Percentiles rank a stretch among this genome's conserved stretches.
Evolutionary conservation across 371 early-diverging fungal species (phyloP).

Genomic region (Saksenaea vasiformis): DNA sequence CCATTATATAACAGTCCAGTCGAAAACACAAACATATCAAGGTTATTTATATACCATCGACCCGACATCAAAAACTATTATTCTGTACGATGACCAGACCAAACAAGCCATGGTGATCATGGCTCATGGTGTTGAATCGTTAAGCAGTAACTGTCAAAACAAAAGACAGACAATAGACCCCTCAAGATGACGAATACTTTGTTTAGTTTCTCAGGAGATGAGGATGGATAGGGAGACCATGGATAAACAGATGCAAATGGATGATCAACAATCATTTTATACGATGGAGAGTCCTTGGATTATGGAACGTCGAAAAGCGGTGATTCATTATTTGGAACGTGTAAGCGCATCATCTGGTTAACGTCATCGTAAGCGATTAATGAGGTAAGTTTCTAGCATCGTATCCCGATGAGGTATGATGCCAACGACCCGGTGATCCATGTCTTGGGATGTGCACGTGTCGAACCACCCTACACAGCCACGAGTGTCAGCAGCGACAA

Average conservation of each 20-base stretch:
- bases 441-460: conserved; percentile 57
- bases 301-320: conserved; percentile 7
- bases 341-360: conserved; percentile 14
- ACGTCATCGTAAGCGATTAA: not conserved
- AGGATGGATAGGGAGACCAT: not conserved
- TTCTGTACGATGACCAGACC: conserved; percentile 19
- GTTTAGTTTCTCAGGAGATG: conserved; percentile 4
- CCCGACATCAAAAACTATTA: conserved; percentile 23
- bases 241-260: conserved; percentile 6
- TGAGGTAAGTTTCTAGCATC: conserved; percentile 32
- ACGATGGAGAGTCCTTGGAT: conserved; percentile 9
- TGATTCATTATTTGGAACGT: conserved; percentile 19
- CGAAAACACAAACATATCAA: not conserved
- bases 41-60: conserved; percentile 44
- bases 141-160: conserved; percentile 13
- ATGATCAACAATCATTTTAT: not conserved
- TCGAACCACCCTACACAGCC: conserved; percentile 56
- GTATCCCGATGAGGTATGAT: conserved; percentile 46
- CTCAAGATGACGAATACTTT: not conserved
- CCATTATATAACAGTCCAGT: not conserved
- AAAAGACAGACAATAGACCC: not conserved
- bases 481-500: conserved; percentile 53
- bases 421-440: conserved; percentile 48
- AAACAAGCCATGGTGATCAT: conserved; percentile 22
- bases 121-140: conserved; percentile 17